Conservation (phyloP, 495 filamentous ascomycete genomes). For the Penicillium ucsense region DNA sequence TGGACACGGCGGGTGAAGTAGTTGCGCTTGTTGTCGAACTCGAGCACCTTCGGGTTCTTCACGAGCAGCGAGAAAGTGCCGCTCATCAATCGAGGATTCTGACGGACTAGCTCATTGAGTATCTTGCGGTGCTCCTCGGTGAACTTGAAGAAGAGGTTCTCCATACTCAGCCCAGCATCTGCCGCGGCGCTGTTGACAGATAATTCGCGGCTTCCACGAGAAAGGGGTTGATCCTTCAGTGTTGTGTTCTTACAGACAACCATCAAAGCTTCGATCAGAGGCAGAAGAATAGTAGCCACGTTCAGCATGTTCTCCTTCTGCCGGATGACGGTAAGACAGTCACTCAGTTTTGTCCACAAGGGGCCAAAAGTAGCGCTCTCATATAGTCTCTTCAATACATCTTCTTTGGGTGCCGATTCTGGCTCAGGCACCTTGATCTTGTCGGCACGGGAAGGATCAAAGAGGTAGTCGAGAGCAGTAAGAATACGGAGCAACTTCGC, state of each 20-base stretch:
- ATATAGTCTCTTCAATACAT: constrained; percentile 79
- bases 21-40: constrained; percentile 99
- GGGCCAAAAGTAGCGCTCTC: constrained; percentile 81
- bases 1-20: constrained; percentile 95
- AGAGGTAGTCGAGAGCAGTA: constrained; percentile 91
- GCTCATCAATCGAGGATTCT: constrained; percentile 96
- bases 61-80: constrained; percentile 91
- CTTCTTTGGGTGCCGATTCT: constrained; percentile 51
- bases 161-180: constrained; percentile 60
- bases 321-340: constrained; percentile 78
- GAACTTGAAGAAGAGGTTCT: constrained; percentile 93
- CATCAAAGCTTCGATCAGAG: constrained; percentile 93
- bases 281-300: constrained; percentile 88
- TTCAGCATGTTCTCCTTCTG: constrained; percentile 92
- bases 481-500: constrained; percentile 89
- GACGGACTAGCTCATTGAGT: constrained; percentile 92
- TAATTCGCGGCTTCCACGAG: constrained; percentile 56
- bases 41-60: constrained; percentile 96
- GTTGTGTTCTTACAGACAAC: constrained; percentile 97
- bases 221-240: constrained; percentile 55
- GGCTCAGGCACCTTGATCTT: constrained; percentile 45
- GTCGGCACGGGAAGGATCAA: constrained; percentile 58
- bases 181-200: constrained; percentile 67
- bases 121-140: constrained; percentile 98
- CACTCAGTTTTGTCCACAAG: constrained; percentile 90